These are phyloP conservation scores for Saprolegnia parasitica DNA, from an alignment of 352 stramenopile genomes.

Conservation along the genomic window DNA sequence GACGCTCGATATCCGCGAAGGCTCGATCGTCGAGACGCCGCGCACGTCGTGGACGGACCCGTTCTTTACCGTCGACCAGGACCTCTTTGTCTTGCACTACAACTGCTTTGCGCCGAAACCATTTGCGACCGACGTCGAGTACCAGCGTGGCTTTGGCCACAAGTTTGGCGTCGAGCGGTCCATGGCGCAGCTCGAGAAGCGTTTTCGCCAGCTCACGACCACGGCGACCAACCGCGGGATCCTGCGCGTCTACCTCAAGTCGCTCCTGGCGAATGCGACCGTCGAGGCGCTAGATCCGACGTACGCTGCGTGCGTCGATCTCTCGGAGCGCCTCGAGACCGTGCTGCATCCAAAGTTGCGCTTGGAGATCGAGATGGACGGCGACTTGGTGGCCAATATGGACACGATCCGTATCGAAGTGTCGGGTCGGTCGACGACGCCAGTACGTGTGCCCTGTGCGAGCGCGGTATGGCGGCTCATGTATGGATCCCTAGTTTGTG, in stretches of 20 bases:
- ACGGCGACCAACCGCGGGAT: slow-evolving; percentile 33
- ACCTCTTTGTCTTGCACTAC: slow-evolving; percentile 56
- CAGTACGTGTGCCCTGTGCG: no score
- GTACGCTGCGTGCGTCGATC: slow-evolving; percentile 1
- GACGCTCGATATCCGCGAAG: background rate
- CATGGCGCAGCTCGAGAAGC: slow-evolving; percentile 37
- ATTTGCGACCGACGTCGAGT: slow-evolving; percentile 37
- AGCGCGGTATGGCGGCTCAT: background rate
- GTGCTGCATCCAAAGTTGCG: slow-evolving; percentile 63
- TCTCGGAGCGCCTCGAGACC: slow-evolving; percentile 1
- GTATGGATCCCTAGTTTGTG: slow-evolving; percentile 36
- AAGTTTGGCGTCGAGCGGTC: slow-evolving; percentile 41
- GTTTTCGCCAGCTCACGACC: slow-evolving; percentile 42
- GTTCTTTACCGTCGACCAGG: slow-evolving; percentile 46
- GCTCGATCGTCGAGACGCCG: slow-evolving; percentile 25
- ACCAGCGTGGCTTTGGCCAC: slow-evolving; percentile 45
- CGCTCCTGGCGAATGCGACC: slow-evolving; percentile 32
- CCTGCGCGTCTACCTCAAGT: slow-evolving; percentile 34
- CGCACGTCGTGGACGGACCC: slow-evolving; percentile 34
- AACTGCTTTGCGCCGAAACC: slow-evolving; percentile 55
- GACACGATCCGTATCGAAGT: slow-evolving; percentile 46
- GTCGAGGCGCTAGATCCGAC: background rate
- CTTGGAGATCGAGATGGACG: slow-evolving; percentile 36
- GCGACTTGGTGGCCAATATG: slow-evolving; percentile 41
- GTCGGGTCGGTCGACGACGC: slow-evolving; percentile 51